A percentile compares a stretch with the other conserved stretches of the same genome.
These are phyloP conservation scores for Parastagonospora avenae DNA, from an alignment of 2,329 filamentous ascomycete genomes.

Conservation along the genomic window DNA sequence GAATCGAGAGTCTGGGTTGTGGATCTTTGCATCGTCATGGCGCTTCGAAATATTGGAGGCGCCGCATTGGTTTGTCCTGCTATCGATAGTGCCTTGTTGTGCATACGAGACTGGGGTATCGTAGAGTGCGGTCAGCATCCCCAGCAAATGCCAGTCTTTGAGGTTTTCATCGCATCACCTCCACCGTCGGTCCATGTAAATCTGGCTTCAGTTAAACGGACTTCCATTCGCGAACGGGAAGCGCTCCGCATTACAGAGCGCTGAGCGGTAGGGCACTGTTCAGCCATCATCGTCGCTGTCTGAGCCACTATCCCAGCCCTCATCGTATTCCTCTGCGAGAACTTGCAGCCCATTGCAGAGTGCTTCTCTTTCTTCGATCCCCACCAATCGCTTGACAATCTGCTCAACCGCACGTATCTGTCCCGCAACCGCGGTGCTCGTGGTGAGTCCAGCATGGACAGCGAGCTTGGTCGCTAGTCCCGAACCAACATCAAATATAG, in stretches of 20 bases:
- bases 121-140: conserved; percentile 7
- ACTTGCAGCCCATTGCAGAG: conserved; percentile 81
- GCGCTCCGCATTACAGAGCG: neutral
- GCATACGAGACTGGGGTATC: conserved; percentile 15
- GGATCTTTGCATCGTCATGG: conserved; percentile 12
- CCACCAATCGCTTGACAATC: conserved; percentile 66
- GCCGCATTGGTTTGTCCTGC: conserved; percentile 15
- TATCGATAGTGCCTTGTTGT: conserved; percentile 27
- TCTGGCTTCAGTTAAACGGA: neutral
- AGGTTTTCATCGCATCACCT: neutral
- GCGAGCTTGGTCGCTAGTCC: conserved; percentile 51
- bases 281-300: conserved; percentile 69
- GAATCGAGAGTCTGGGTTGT: conserved; percentile 3
- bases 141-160: neutral
- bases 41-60: conserved; percentile 22
- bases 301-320: conserved; percentile 78
- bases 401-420: conserved; percentile 70
- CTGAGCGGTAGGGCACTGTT: neutral
- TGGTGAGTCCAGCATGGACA: conserved; percentile 65
- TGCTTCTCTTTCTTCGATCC: conserved; percentile 79
- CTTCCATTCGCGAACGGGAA: conserved; percentile 21
- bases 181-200: too few species aligned
- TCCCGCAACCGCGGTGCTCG: conserved; percentile 73
- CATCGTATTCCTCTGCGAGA: conserved; percentile 85
- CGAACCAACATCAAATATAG: conserved; percentile 64